phyloP scores from a whole-genome alignment of 1,139 yeast genomes.

The Saccharomyces hybrid region DNA sequence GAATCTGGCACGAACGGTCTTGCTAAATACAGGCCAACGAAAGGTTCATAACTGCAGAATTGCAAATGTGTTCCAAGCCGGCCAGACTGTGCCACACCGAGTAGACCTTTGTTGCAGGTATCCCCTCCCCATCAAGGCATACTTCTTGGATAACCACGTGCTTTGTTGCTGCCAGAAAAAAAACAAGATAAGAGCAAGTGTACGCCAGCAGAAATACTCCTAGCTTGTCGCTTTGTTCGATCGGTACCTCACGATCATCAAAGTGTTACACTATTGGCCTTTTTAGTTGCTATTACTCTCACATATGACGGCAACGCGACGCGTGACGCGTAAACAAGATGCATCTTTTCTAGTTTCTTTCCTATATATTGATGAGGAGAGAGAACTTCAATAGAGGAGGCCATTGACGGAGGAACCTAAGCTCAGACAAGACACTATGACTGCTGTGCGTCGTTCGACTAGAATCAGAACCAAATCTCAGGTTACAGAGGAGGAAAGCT shows the following conservation, averaged over 20 bases:
- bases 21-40: too few species aligned
- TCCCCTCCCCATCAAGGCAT: too few species aligned
- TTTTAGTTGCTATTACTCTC: not conserved
- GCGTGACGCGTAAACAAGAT: not conserved
- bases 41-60: too few species aligned
- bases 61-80: too few species aligned
- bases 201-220: too few species aligned
- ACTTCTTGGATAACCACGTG: too few species aligned
- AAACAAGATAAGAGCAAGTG: too few species aligned
- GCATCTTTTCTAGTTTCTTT: not conserved
- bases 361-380: not conserved
- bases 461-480: slow-evolving; percentile 1
- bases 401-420: not conserved
- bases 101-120: too few species aligned
- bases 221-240: too few species aligned
- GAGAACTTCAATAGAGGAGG: not conserved
- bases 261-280: not conserved
- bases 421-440: not conserved
- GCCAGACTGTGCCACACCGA: too few species aligned
- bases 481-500: not conserved
- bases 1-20: too few species aligned
- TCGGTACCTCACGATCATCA: not conserved
- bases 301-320: not conserved
- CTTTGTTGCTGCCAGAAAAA: too few species aligned
- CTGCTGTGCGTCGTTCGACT: slow-evolving; percentile 4